Evolutionary conservation across 192 early-diverging fungal species (phyloP).

Genomic region (Backusella westeae): DNA sequence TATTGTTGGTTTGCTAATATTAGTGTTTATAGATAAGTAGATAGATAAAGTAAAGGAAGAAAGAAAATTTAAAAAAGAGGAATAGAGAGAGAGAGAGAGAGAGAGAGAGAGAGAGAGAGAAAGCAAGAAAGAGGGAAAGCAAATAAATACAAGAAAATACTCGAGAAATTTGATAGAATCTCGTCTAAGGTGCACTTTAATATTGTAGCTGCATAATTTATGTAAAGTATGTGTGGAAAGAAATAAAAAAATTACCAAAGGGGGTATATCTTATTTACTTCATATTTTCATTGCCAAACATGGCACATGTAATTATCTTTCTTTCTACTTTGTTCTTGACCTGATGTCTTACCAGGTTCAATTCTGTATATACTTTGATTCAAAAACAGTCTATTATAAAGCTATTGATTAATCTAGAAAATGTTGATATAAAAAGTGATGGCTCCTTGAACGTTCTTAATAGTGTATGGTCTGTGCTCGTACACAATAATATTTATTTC

Average conservation of each 20-base stretch:
- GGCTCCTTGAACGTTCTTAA: background rate
- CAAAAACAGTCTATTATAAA: background rate
- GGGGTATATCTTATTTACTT: background rate
- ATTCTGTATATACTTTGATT: background rate
- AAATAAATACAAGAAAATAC: constrained; percentile 1
- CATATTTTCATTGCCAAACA: background rate
- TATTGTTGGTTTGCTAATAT: background rate
- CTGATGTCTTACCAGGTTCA: background rate
- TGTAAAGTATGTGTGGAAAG: background rate
- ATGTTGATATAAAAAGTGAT: background rate
- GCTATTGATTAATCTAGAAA: background rate
- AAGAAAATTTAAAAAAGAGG: background rate
- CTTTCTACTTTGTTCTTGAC: background rate
- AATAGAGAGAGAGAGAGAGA: background rate
- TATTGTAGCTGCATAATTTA: background rate
- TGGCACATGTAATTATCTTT: background rate
- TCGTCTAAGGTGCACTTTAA: background rate
- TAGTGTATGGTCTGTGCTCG: background rate
- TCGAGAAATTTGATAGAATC: background rate
- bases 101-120: background rate
- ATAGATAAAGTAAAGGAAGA: background rate
- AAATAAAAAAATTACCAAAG: background rate
- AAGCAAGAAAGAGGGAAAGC: background rate
- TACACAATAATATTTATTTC: background rate
- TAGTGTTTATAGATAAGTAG: background rate